Conservation (phyloP, 2,329 filamentous ascomycete genomes). For the Zymoseptoria tritici region DNA sequence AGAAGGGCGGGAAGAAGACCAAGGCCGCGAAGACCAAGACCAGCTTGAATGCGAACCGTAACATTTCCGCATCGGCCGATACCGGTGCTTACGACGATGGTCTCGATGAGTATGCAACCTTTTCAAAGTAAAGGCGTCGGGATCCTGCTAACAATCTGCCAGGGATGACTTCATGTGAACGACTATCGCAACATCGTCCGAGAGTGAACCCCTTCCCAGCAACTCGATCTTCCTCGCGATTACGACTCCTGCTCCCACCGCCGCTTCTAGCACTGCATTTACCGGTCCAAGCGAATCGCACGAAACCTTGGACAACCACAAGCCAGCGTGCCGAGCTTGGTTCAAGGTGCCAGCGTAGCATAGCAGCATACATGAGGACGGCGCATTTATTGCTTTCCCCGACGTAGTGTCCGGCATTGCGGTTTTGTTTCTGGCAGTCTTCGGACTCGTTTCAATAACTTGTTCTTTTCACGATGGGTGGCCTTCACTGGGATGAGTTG, state of each 20-base stretch:
- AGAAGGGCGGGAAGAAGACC: constrained; percentile 92
- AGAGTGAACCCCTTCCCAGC: background rate
- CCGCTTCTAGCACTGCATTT: background rate
- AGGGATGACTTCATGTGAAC: constrained; percentile 14
- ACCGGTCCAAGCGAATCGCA: background rate
- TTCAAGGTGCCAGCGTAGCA: background rate
- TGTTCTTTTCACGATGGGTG: background rate
- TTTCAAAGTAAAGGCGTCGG: background rate
- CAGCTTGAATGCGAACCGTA: constrained; percentile 60
- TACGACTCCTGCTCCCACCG: background rate
- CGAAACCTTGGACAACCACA: background rate
- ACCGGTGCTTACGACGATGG: constrained; percentile 68
- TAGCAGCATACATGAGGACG: background rate
- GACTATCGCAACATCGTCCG: background rate
- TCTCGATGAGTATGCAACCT: constrained; percentile 69
- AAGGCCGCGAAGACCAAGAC: constrained; percentile 97
- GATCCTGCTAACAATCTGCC: background rate
- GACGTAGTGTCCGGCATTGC: background rate
- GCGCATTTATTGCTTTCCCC: background rate
- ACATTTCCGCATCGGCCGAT: constrained; percentile 54
- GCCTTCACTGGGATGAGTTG: background rate
- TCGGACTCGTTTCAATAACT: background rate
- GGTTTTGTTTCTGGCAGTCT: background rate
- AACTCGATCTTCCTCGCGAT: background rate
- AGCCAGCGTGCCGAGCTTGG: background rate